Percentiles rank a stretch among this genome's conserved stretches.
Conservation (phyloP, 768 basidiomycete species). For the Tephrocybe sp. region DNA sequence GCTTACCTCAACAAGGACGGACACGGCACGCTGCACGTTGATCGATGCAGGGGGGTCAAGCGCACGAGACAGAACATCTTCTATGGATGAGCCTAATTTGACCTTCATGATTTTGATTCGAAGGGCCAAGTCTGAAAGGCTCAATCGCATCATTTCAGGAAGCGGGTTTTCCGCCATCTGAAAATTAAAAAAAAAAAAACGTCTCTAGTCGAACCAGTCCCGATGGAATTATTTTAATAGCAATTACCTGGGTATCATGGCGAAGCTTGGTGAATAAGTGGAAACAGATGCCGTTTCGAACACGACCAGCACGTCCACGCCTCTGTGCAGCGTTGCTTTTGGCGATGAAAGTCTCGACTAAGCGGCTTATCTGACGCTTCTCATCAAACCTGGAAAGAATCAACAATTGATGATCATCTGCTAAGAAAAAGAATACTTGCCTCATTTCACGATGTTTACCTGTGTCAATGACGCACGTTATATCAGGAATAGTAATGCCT, state of each 20-base stretch:
- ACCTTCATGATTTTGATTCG: slow-evolving; percentile 94
- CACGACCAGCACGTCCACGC: slow-evolving; percentile 89
- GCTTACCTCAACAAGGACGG: slow-evolving; percentile 82
- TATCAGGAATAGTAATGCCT: slow-evolving; percentile 97
- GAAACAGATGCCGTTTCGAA: slow-evolving; percentile 86
- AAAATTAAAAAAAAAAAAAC: background rate
- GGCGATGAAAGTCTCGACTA: slow-evolving; percentile 90
- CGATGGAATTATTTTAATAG: slow-evolving; percentile 18
- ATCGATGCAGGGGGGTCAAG: slow-evolving; percentile 83
- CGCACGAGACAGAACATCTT: slow-evolving; percentile 84
- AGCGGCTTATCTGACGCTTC: slow-evolving; percentile 89
- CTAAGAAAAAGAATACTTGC: slow-evolving; percentile 32
- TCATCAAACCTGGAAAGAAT: slow-evolving; percentile 75
- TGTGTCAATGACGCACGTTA: slow-evolving; percentile 93
- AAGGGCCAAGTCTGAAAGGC: slow-evolving; percentile 86
- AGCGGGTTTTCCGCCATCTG: slow-evolving; percentile 88
- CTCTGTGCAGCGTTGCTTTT: slow-evolving; percentile 89
- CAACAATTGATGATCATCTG: background rate
- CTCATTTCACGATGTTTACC: slow-evolving; percentile 95
- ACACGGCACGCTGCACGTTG: slow-evolving; percentile 89
- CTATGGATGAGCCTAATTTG: slow-evolving; percentile 80
- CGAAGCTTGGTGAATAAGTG: slow-evolving; percentile 91
- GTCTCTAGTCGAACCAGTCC: background rate
- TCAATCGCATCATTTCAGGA: slow-evolving; percentile 94
- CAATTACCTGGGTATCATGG: slow-evolving; percentile 67